Evolutionary conservation across 129 eudicot species (phyloP), one percentile per base, ranked within the genome.

Genomic region (Escallonia rubra): DNA sequence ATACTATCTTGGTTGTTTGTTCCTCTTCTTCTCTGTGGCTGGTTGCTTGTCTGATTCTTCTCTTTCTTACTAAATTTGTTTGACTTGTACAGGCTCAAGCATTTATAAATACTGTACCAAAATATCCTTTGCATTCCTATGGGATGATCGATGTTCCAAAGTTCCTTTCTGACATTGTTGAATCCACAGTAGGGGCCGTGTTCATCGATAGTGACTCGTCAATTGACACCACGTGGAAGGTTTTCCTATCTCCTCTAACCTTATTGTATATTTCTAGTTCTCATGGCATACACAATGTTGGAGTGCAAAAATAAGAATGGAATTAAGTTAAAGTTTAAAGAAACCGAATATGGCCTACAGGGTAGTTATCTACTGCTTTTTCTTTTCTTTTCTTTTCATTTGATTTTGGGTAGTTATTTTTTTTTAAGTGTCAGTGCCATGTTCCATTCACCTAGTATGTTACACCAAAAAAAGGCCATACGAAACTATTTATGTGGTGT

Each of bases 121-220:
- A 74, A 51, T 70, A 84, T 79, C 95, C 95, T 14, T 59, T 76
- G 66, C 95, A 87, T 79, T 87, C 95, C 45, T 71, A 81, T 76
- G 95, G 95, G 61, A 47, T 87, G 46, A 81, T 87, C 3, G 85
- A 81, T 79, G 83, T 85, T 76, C 95, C 95, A 62, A 87, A 87
- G 75, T 83, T 81, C 64, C 80, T 87, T 62, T 90, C 95, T 58
- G 95, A 87, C 77, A 74, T 87, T 65, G 95, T 87, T 74, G 95
- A 87, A 74, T 87, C 95, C 64, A 87, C 95, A 43, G 63, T 87
- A 23, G 95, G 95, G 54, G 95, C 95, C 10, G 80, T 87, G 58
- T 87, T 79, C 39, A 79, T 84, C 13, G 95, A 87, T 65, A 87
- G 87, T 76, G 81, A 87, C 68, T 81, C 83, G 41, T 87, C 95